Evolutionary conservation across 306 rosid genomes (phyloP).

Genomic region (Sindora glabra): DNA sequence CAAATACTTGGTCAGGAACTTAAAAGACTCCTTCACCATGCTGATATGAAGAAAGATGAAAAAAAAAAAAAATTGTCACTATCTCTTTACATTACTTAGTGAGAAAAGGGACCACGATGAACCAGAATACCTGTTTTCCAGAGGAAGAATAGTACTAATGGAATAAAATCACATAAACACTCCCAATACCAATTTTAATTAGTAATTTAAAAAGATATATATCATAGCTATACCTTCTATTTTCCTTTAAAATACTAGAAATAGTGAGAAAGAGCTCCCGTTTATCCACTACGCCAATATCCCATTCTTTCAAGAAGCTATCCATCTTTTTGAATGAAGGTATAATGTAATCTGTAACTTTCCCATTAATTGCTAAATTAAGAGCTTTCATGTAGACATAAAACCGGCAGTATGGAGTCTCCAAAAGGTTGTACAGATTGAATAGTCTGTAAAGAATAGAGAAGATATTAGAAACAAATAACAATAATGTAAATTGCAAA

Average conservation of each 20-base stretch:
- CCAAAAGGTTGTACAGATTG: slow-evolving; percentile 82
- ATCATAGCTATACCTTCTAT: slow-evolving; percentile 53
- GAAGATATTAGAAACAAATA: neutral
- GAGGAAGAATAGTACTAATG: neutral
- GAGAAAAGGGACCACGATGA: neutral
- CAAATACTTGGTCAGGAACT: slow-evolving; percentile 73
- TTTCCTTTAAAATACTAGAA: slow-evolving; percentile 74
- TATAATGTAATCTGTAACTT: slow-evolving; percentile 63
- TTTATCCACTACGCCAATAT: slow-evolving; percentile 62
- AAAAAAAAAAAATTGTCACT: slow-evolving; percentile 8
- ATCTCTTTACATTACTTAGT: neutral
- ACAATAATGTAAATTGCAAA: neutral
- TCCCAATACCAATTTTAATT: neutral
- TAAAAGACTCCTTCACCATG: slow-evolving; percentile 65
- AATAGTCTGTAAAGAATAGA: slow-evolving; percentile 50
- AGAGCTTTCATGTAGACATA: slow-evolving; percentile 72
- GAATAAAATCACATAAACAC: neutral
- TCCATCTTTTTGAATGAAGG: slow-evolving; percentile 77
- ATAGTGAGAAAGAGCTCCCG: slow-evolving; percentile 65
- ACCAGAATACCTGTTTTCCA: neutral
- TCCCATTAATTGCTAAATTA: slow-evolving; percentile 63
- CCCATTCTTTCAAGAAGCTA: slow-evolving; percentile 88
- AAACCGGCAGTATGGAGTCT: slow-evolving; percentile 65
- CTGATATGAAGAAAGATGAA: slow-evolving; percentile 34
- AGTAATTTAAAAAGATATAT: neutral